Percentiles rank a stretch among this genome's conserved stretches.
These are phyloP conservation scores for Yamadazyma kitorensis DNA, from an alignment of 805 yeast genomes.

Conservation along the genomic window DNA sequence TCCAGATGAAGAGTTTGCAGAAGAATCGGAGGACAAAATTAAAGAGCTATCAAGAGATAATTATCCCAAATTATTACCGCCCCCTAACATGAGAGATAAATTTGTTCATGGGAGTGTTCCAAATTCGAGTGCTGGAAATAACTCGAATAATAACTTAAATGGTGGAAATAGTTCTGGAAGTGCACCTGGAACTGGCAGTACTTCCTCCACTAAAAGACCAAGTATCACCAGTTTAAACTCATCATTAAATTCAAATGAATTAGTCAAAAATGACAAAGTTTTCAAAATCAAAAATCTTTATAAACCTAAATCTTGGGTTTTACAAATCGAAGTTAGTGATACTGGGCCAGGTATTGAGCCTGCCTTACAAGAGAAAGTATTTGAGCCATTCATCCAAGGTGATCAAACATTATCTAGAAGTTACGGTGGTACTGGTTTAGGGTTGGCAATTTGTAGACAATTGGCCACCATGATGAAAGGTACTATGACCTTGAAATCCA, in stretches of 20 bases:
- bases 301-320: slow-evolving; percentile 49
- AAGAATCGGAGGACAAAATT: not conserved
- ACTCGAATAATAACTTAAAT: too few species aligned
- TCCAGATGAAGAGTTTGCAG: not conserved
- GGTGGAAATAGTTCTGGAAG: not conserved
- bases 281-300: slow-evolving; percentile 33
- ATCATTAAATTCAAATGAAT: slow-evolving; percentile 21
- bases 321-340: slow-evolving; percentile 75
- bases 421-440: slow-evolving; percentile 95
- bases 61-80: slow-evolving; percentile 9
- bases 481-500: slow-evolving; percentile 67
- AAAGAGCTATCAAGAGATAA: not conserved
- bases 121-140: not conserved
- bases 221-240: slow-evolving; percentile 12
- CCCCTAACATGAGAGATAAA: slow-evolving; percentile 14
- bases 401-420: slow-evolving; percentile 90
- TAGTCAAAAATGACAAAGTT: slow-evolving; percentile 34
- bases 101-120: not conserved
- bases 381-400: slow-evolving; percentile 97
- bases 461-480: slow-evolving; percentile 91
- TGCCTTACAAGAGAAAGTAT: slow-evolving; percentile 75
- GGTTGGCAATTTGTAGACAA: slow-evolving; percentile 85
- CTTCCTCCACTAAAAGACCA: slow-evolving; percentile 12
- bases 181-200: slow-evolving; percentile 6
- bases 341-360: slow-evolving; percentile 95